These are phyloP conservation scores for Candida coquimbonensis DNA, from an alignment of 805 yeast species.

Conservation along the genomic window DNA sequence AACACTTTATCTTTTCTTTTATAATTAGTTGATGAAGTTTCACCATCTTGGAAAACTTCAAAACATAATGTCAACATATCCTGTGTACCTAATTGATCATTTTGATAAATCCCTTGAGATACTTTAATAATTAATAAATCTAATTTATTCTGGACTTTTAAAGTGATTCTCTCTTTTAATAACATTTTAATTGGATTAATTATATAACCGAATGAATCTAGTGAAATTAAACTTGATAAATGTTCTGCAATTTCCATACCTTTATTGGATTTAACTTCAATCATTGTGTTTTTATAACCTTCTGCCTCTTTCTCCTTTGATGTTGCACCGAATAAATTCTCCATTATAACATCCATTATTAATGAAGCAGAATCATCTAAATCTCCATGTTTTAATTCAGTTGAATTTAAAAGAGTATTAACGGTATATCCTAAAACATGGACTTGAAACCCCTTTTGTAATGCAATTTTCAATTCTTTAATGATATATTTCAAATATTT, in stretches of 20 bases:
- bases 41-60: conserved; percentile 58
- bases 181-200: conserved; percentile 63
- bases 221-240: conserved; percentile 54
- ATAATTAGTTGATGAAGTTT: conserved; percentile 13
- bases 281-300: conserved; percentile 77
- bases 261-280: conserved; percentile 84
- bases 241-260: conserved; percentile 84
- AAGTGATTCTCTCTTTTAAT: conserved; percentile 54
- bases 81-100: conserved; percentile 48
- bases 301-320: conserved; percentile 95
- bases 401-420: conserved; percentile 59
- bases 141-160: conserved; percentile 64
- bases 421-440: conserved; percentile 88
- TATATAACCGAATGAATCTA: conserved; percentile 49
- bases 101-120: conserved; percentile 72
- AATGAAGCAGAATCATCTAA: conserved; percentile 58
- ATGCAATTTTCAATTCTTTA: conserved; percentile 69
- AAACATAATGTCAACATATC: conserved; percentile 66
- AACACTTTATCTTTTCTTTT: neutral
- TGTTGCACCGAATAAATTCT: conserved; percentile 84
- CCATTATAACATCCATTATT: conserved; percentile 74
- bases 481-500: conserved; percentile 66
- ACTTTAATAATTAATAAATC: conserved; percentile 74
- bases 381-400: conserved; percentile 60
- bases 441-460: conserved; percentile 84